Evolutionary conservation across 352 stramenopile genomes (phyloP), one percentile per base, ranked within the genome.

Genomic region (Globisporangium orthogonon): DNA sequence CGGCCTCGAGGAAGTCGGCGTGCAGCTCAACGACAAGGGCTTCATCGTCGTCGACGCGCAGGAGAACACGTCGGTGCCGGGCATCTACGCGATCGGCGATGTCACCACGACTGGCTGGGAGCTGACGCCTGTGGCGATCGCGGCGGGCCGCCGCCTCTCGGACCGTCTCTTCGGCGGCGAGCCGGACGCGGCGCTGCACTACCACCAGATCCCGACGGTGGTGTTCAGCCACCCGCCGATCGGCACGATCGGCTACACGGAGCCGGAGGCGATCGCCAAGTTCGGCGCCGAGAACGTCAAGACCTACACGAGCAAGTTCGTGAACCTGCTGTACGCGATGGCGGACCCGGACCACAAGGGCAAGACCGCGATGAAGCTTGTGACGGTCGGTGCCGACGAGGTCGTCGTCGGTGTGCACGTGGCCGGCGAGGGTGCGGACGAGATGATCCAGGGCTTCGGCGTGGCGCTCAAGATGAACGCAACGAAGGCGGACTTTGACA

Each of bases 401-500:
- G 85, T 83, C 37, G 95, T 99, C 29, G 94, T 99, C 39, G 97
- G 97, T 43, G 71, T 99, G 7, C 97, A 99, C 71, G 75, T 98
- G 49, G 94, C 98, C 46, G 97, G 96, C 50, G 86, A 96, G 61
- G 91, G 75, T 13, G 90, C 89, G 7, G 97, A 99, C 72, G 97
- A 99, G 81, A 98, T 99, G 74, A 70, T 99, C 61, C 97, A 99
- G 76, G 97, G 97, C 56, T 99, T 99, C 69, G 97, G 87, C 52
- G 94, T 99, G 23, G 97, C 97, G 3, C 89, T 99, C 61, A 99
- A 99, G 73, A 98, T 98, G 91, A 94, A 93, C 50, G 94, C 94
- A 5, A 99, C 95, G 49, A 98, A 98, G 73, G 85, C 85, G 33
- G 96, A 99, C 70, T 98, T 99, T 63, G 95, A 99, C 71, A 83